Evolutionary conservation across 257 asterid species (phyloP), one percentile per base, ranked within the genome.

Genomic region (Leptodermis oblonga): DNA sequence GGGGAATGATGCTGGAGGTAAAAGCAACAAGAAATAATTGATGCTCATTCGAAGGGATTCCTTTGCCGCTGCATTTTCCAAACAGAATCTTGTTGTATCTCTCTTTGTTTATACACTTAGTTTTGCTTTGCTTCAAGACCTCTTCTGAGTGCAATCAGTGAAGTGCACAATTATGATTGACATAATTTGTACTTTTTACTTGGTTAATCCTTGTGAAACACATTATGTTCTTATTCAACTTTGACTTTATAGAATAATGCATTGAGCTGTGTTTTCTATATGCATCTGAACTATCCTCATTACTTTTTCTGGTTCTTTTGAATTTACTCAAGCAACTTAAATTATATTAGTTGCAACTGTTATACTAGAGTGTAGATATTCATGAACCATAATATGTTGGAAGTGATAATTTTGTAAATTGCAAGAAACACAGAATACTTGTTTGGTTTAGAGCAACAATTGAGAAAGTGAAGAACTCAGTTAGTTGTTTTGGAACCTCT

Each of bases 21-120:
- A 86, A 79, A 83, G 80, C 89, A 86, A 17, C 89, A 87, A 91
- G 80, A 87, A 91, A 75, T 88, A 84, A 62, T 46, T 23, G 15
- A 2, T 26, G 23, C 41, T 17, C 58, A 41, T 36, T 34, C 39
- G 11, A 41, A 53, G 6, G 45, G 41, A 30, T 25, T 62, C 48
- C 65, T 36, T 18, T 7, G 33, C 39, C 61, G 34, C 15, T 7
- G 25, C 30, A 46, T 23, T 14, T n/a, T 45, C 26, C 60, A 25
- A 71, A 34, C 23, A 33, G 25, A 55, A 65, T 18, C 28, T 64
- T 41, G 51, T 23, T 74, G 65, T 49, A 30, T 25, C 26, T 53
- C 64, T 17, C 17, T 15, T 18, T 13, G 2, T 0, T 42, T 73
- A 4, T 33, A 41, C 15, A 26, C 7, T 65, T n/a, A n/a, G n/a